Evolutionary conservation across 148 eudicot genomes (phyloP), one percentile per base, ranked within the genome.

Genomic region (Drosera capensis): DNA sequence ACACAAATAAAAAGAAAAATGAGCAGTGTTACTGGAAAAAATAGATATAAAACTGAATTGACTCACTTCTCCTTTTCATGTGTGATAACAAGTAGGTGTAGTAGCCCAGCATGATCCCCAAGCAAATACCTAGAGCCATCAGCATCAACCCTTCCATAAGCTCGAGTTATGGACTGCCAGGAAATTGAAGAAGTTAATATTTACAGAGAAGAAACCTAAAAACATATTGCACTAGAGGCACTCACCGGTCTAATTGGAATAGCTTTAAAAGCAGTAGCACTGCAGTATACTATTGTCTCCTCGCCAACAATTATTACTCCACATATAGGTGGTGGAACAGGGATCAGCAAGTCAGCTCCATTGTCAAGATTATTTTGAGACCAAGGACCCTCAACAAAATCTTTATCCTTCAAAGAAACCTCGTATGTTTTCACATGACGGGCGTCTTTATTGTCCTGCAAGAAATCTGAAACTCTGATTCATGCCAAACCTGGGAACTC

Each of bases 131-230:
- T 75, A 51, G 92, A 88, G 52, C 97, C 97, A 78, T 88, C 92
- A 58, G 97, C 81, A 67, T 88, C 97, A 47, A 88, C 95, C 74
- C 92, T 83, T 47, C 97, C 97, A 61, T 88, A 83, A 18, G 97
- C 92, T 71, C 73, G 83, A 51, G 95, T 90, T 40, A 90, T 84
- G 15, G 95, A 80, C 97, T 90, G 59, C 29, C 8, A 41, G 35
- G 14, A 28, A 53, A 42, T 8, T 22, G 17, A 2, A 25, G 8
- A 23, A 40, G 43, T 40, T 8, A 40, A 40, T 16, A 14, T 1
- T 23, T 8, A 54, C 49, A 23, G 25, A 2, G 24, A 6, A 17
- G 49, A 31, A 23, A 1, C 24, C n/a, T n/a, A n/a, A n/a, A n/a
- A n/a, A n/a, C n/a, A n/a, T n/a, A n/a, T n/a, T n/a, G n/a, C n/a